Evolutionary conservation across 768 basidiomycete species (phyloP).

Genomic region (Phanerochaete carnosa): DNA sequence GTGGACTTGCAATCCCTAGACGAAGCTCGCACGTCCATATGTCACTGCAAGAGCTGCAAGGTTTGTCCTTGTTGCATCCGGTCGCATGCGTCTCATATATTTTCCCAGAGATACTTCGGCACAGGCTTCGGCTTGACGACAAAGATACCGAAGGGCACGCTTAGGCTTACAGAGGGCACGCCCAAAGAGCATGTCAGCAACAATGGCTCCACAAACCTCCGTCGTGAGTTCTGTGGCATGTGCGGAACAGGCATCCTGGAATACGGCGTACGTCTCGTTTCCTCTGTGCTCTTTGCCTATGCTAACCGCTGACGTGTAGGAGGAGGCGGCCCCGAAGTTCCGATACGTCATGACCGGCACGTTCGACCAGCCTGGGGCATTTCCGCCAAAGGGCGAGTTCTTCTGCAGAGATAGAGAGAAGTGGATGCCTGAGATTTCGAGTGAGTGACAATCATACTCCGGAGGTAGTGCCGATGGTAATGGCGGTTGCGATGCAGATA

Average conservation of each 20-base stretch:
- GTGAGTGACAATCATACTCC: conserved; percentile 1
- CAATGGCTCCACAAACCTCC: conserved; percentile 17
- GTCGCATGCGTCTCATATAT: not conserved
- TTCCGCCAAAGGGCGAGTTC: conserved; percentile 21
- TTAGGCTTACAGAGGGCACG: conserved; percentile 11
- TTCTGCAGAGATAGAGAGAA: conserved; percentile 16
- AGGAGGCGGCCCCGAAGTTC: conserved; percentile 5
- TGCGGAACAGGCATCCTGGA: conserved; percentile 20
- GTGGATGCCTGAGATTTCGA: conserved; percentile 19
- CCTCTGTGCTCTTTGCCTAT: not conserved
- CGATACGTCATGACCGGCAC: conserved; percentile 15
- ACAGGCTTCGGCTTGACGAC: conserved; percentile 17
- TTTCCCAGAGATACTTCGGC: conserved; percentile 15
- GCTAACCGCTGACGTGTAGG: not conserved
- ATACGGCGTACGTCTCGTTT: conserved; percentile 13
- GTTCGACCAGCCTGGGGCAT: conserved; percentile 15
- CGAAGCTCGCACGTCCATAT: conserved; percentile 17
- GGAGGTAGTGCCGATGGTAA: not conserved
- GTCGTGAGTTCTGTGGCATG: conserved; percentile 17
- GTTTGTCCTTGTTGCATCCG: conserved; percentile 4
- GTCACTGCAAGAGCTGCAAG: conserved; percentile 23
- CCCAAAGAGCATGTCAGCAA: conserved; percentile 16
- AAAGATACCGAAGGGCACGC: conserved; percentile 15
- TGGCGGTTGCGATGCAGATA: not conserved
- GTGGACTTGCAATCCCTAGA: conserved; percentile 15